Conservation (phyloP, 257 asterid species). For the Penstemon davidsonii region DNA sequence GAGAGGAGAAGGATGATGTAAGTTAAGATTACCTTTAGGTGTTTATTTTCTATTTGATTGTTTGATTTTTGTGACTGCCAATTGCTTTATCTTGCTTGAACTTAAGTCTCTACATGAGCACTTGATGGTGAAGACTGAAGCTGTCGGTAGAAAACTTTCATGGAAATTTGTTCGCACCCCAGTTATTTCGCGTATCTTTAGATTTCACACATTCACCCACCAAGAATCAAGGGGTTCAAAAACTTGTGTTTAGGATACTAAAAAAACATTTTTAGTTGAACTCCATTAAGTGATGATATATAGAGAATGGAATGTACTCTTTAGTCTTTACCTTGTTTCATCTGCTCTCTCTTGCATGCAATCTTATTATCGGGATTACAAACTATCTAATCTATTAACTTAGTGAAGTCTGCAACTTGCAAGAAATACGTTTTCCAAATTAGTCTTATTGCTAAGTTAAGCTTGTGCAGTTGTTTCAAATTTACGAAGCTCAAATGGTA, state of each 20-base stretch:
- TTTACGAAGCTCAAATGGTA: neutral
- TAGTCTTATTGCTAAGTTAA: slow-evolving; percentile 10
- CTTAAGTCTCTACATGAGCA: neutral
- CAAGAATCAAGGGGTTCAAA: neutral
- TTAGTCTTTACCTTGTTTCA: too few relatives aligned
- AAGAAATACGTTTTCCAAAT: neutral
- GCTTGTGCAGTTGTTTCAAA: neutral
- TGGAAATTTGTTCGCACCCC: neutral
- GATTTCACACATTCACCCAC: neutral
- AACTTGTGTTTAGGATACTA: slow-evolving; percentile 6
- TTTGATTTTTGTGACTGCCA: too few relatives aligned
- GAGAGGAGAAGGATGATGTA: slow-evolving; percentile 81
- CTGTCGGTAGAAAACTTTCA: neutral
- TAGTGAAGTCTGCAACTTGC: neutral
- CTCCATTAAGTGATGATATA: neutral
- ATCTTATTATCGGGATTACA: slow-evolving; percentile 1
- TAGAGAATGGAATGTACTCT: neutral
- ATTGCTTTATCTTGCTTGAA: neutral
- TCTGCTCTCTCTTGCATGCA: neutral
- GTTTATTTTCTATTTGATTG: neutral
- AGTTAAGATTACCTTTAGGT: slow-evolving; percentile 27
- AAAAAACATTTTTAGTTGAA: neutral
- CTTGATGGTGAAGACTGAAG: neutral
- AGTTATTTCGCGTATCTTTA: slow-evolving; percentile 4
- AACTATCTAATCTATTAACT: neutral